phyloP scores from a whole-genome alignment of 345 rosid species.

The thale cress (Arabidopsis thaliana) region DNA sequence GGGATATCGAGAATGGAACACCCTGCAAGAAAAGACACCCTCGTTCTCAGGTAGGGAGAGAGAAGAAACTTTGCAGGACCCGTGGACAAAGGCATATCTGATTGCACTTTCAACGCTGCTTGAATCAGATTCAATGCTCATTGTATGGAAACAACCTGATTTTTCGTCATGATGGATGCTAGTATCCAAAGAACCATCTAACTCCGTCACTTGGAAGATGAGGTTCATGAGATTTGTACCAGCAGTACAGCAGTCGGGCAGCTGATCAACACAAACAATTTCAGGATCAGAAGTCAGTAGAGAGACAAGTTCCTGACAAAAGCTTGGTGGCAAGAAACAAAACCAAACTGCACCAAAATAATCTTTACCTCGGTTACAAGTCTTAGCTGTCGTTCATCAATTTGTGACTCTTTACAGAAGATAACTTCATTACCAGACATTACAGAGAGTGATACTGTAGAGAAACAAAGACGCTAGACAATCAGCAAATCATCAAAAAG shows the following conservation, averaged over 20 bases:
- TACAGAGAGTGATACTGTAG: constrained; percentile 57
- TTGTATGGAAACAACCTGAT: constrained; percentile 49
- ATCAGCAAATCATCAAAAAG: constrained; percentile 13
- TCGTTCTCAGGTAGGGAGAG: constrained; percentile 53
- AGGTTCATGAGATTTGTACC: constrained; percentile 57
- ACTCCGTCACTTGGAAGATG: constrained; percentile 54
- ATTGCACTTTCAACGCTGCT: constrained; percentile 31
- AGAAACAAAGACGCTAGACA: constrained; percentile 9
- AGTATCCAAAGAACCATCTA: constrained; percentile 52
- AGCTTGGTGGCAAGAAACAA: neutral
- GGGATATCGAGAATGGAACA: constrained; percentile 49
- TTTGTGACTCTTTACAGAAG: constrained; percentile 52
- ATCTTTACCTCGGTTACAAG: constrained; percentile 51
- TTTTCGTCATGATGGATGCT: constrained; percentile 57
- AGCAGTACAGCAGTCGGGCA: constrained; percentile 49
- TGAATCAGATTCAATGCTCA: constrained; percentile 47
- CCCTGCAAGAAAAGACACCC: constrained; percentile 52
- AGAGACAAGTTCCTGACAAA: neutral
- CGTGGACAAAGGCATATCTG: constrained; percentile 53
- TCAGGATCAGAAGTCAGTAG: neutral
- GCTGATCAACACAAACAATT: constrained; percentile 43
- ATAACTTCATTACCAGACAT: constrained; percentile 38
- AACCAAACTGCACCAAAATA: constrained; percentile 2
- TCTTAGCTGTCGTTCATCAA: constrained; percentile 55
- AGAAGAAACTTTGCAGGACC: constrained; percentile 55